These are phyloP conservation scores for Dioszegia hungarica DNA, from an alignment of 768 basidiomycete species.

Conservation along the genomic window DNA sequence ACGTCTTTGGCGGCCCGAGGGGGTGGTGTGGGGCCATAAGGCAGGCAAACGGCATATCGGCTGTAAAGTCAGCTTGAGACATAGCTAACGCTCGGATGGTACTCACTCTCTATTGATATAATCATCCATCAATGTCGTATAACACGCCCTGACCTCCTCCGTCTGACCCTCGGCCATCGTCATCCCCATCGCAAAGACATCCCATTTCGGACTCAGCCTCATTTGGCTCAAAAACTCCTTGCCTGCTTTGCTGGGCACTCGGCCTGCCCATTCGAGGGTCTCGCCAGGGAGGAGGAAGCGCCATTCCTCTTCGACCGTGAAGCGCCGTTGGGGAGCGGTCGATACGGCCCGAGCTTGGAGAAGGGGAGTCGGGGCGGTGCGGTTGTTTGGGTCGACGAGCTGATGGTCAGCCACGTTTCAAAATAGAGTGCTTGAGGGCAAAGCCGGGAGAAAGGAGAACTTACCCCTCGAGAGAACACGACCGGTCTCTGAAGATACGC, in stretches of 20 bases:
- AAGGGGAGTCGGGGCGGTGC: not conserved
- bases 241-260: constrained; percentile 31
- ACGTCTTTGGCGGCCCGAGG: constrained; percentile 36
- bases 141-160: constrained; percentile 19
- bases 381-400: constrained; percentile 36
- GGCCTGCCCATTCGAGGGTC: constrained; percentile 32
- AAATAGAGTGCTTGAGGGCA: no score
- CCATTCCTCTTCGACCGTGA: constrained; percentile 15
- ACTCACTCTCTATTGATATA: constrained; percentile 40
- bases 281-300: constrained; percentile 25
- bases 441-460: constrained; percentile 5
- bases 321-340: constrained; percentile 5
- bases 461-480: constrained; percentile 39
- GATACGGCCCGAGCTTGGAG: constrained; percentile 12
- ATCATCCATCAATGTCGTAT: constrained; percentile 32
- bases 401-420: constrained; percentile 14
- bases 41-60: constrained; percentile 37
- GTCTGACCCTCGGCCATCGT: constrained; percentile 19
- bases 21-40: constrained; percentile 30
- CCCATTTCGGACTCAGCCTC: constrained; percentile 28
- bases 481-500: constrained; percentile 21
- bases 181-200: constrained; percentile 39
- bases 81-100: not conserved
- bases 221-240: constrained; percentile 29
- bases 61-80: constrained; percentile 16